These are phyloP conservation scores for Penicillium cosmopolitanum DNA, from an alignment of 495 filamentous ascomycete species.

Conservation along the genomic window DNA sequence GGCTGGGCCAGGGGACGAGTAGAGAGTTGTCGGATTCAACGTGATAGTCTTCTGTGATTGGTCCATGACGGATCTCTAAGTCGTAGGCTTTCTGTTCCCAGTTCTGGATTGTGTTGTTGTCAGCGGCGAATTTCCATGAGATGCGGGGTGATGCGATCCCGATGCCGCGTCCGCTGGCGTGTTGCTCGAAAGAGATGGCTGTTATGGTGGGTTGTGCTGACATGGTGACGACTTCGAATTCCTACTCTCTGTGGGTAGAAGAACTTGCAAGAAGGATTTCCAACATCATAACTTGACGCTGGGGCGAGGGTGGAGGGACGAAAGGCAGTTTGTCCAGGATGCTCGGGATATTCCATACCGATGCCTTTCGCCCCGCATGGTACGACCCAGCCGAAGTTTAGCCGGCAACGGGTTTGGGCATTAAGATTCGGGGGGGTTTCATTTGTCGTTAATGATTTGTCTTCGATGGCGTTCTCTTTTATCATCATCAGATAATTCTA, in stretches of 20 bases:
- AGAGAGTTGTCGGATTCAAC: conserved; percentile 36
- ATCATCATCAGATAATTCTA: neutral
- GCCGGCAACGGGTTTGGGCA: neutral
- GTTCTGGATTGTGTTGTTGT: conserved; percentile 18
- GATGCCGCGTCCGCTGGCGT: conserved; percentile 36
- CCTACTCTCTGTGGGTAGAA: neutral
- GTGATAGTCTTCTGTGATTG: conserved; percentile 16
- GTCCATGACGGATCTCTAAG: conserved; percentile 28
- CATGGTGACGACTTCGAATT: neutral
- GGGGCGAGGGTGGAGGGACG: neutral
- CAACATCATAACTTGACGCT: neutral
- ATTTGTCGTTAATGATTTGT: neutral
- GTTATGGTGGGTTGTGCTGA: conserved; percentile 15
- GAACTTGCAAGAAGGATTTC: too few relatives aligned
- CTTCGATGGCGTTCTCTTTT: neutral
- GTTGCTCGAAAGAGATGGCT: conserved; percentile 36
- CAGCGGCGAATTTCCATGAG: conserved; percentile 36
- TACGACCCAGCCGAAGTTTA: conserved; percentile 7
- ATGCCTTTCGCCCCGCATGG: neutral
- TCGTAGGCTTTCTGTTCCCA: conserved; percentile 45
- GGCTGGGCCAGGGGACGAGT: conserved; percentile 55
- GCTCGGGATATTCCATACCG: conserved; percentile 2
- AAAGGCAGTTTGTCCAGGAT: neutral
- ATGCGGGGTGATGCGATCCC: conserved; percentile 32
- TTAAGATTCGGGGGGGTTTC: neutral